Base-by-base conservation (phyloP, 768 basidiomycete genomes). In the Hortiboletus campestris region DNA sequence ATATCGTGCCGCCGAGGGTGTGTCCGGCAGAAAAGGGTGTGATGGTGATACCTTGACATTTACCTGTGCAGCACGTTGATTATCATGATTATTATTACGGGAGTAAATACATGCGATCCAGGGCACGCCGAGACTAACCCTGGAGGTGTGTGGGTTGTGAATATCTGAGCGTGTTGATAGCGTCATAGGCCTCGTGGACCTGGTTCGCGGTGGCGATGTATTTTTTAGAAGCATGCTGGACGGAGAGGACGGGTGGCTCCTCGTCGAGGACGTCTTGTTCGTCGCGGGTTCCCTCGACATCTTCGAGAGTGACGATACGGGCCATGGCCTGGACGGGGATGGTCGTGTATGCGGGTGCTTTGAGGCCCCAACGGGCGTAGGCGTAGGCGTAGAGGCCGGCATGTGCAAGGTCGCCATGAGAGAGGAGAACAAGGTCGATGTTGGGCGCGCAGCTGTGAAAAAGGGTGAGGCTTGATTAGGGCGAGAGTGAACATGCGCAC, bases 261-360 rank as follows among this genome's bases (percentile, higher is more conserved):
- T 68, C 61, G 52, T 66, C 61, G 20, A 72, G 73, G 38, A 90
- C 74, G 55, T 86, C 83, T 63, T 90, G 81, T 67, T 93, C 88
- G 43, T 87, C 86, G 41, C 88, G 78, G 17, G 93, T 80, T 14
- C 85, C 84, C 62, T 94, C 91, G 1, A 88, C 81, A 64, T 97
- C 94, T 71, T 98, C 93, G 7, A 88, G 82, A 2, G 90, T 88
- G 16, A 92, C 92, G 41, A 98, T 91, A 34, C 92, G 81, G 5
- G 91, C 96, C 88, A 94, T 96, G 52, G 95, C 93, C 62, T 95
- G 92, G 0, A 97, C 94, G 36, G 96, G 96, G 28, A 98, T 82
- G 3, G 95, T 96, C 0, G 91, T 89, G 69, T 98, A 99, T 19
- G 94, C 86, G 4, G 94, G 93, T 20, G 94, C 94, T 56, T 82